These are phyloP conservation scores for Begonia peltatifolia DNA, from an alignment of 306 rosid species.

Conservation along the genomic window DNA sequence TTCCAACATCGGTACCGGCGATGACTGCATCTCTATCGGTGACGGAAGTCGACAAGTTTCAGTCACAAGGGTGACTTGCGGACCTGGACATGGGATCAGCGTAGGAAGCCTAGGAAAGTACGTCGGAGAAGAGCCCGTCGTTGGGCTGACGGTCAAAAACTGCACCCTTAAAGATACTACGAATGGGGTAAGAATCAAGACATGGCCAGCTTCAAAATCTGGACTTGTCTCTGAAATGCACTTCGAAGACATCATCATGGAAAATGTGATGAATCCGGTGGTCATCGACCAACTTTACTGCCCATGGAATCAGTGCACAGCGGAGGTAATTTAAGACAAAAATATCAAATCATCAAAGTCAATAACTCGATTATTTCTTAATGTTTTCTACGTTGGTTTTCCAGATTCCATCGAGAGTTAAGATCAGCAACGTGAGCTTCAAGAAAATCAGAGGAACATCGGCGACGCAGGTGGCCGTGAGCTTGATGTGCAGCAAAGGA, in stretches of 20 bases:
- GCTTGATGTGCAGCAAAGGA: constrained; percentile 19
- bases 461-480: constrained; percentile 12
- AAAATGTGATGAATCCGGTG: constrained; percentile 20
- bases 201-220: constrained; percentile 19
- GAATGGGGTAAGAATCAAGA: constrained; percentile 38
- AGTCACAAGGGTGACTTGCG: constrained; percentile 14
- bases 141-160: constrained; percentile 11
- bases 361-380: too few species aligned
- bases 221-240: constrained; percentile 12
- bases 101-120: constrained; percentile 30
- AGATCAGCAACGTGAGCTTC: constrained; percentile 34
- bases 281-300: constrained; percentile 42
- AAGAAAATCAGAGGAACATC: constrained; percentile 25
- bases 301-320: constrained; percentile 27
- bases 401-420: constrained; percentile 23
- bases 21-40: constrained; percentile 41
- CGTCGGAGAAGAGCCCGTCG: constrained; percentile 11
- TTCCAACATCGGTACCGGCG: constrained; percentile 20
- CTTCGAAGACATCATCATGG: constrained; percentile 27
- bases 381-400: neutral
- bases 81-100: constrained; percentile 45
- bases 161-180: constrained; percentile 16
- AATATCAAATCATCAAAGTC: neutral
- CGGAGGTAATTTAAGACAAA: constrained; percentile 13
- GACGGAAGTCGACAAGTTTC: constrained; percentile 20